Conservation (phyloP, 2,329 filamentous ascomycete species). For the Helotiales sp. region DNA sequence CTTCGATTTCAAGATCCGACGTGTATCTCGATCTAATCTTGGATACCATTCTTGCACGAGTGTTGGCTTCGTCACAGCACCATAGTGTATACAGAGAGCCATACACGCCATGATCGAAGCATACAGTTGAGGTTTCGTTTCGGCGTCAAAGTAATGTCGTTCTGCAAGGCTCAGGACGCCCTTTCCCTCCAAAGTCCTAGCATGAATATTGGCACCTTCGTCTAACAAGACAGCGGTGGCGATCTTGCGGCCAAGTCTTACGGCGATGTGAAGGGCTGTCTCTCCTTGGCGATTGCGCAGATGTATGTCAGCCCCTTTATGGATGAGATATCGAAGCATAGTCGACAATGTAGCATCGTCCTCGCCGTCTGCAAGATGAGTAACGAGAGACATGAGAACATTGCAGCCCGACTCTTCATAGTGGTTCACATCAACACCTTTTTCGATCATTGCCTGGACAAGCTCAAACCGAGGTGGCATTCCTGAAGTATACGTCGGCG, state of each 20-base stretch:
- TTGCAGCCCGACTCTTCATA: constrained; percentile 19
- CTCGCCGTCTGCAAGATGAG: constrained; percentile 16
- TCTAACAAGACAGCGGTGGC: constrained; percentile 15
- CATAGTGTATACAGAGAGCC: constrained; percentile 18
- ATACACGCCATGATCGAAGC: constrained; percentile 24
- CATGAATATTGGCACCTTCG: constrained; percentile 17
- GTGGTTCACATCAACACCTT: constrained; percentile 16
- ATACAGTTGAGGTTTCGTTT: constrained; percentile 16
- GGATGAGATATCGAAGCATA: constrained; percentile 14
- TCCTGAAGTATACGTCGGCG: not conserved
- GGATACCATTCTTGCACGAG: constrained; percentile 17
- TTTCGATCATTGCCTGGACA: constrained; percentile 6
- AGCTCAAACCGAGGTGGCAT: constrained; percentile 14
- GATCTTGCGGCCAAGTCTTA: constrained; percentile 19
- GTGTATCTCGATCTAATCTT: not conserved
- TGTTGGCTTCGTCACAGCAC: constrained; percentile 16
- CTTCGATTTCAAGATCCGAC: not conserved
- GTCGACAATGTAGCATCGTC: constrained; percentile 16
- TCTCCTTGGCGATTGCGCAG: constrained; percentile 20
- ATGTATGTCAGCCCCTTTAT: constrained; percentile 16
- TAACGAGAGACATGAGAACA: constrained; percentile 19
- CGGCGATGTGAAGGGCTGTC: constrained; percentile 21
- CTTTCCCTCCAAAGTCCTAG: constrained; percentile 11
- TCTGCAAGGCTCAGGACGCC: constrained; percentile 17
- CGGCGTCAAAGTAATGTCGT: constrained; percentile 15